A percentile compares a stretch with the other conserved stretches of the same genome.
Evolutionary conservation across 352 stramenopile genomes (phyloP).

Genomic region (Phytophthora ramorum): DNA sequence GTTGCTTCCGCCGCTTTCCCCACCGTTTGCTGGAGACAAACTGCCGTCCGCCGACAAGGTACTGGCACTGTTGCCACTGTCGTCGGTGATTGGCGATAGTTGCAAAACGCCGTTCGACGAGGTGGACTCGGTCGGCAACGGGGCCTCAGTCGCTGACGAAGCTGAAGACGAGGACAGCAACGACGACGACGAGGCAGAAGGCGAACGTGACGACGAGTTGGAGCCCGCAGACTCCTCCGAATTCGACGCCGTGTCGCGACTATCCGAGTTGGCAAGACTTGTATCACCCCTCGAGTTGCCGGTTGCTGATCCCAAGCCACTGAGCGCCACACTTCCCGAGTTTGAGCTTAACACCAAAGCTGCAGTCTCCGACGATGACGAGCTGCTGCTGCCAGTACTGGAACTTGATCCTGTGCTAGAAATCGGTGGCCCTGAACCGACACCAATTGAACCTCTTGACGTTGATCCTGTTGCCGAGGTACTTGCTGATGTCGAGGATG

Average conservation of each 20-base stretch:
- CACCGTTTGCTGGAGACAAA: constrained; percentile 24
- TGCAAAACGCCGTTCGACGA: constrained; percentile 30
- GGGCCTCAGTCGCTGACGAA: constrained; percentile 14
- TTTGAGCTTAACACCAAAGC: constrained; percentile 23
- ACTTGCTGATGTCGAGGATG: constrained; percentile 6
- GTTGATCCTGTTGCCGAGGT: constrained; percentile 9
- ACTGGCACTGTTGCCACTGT: constrained; percentile 27
- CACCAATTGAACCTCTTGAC: not conserved
- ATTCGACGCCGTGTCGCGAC: constrained; percentile 4
- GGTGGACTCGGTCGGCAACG: constrained; percentile 7
- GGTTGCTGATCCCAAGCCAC: constrained; percentile 4
- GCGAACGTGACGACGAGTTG: constrained; percentile 16
- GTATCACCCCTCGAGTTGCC: constrained; percentile 11
- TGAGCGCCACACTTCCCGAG: constrained; percentile 12
- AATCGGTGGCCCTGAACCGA: not conserved
- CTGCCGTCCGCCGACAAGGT: constrained; percentile 24
- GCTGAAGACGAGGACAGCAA: constrained; percentile 4
- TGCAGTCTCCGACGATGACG: constrained; percentile 16
- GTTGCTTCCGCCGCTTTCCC: constrained; percentile 11
- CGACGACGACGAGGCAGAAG: constrained; percentile 11
- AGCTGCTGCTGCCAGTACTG: constrained; percentile 3
- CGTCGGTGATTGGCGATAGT: constrained; percentile 38
- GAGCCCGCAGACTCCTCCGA: constrained; percentile 12
- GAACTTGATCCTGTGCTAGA: constrained; percentile 9
- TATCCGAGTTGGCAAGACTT: constrained; percentile 20